Conservation (phyloP, 768 basidiomycete genomes). For the Tricholoma saponaceum region DNA sequence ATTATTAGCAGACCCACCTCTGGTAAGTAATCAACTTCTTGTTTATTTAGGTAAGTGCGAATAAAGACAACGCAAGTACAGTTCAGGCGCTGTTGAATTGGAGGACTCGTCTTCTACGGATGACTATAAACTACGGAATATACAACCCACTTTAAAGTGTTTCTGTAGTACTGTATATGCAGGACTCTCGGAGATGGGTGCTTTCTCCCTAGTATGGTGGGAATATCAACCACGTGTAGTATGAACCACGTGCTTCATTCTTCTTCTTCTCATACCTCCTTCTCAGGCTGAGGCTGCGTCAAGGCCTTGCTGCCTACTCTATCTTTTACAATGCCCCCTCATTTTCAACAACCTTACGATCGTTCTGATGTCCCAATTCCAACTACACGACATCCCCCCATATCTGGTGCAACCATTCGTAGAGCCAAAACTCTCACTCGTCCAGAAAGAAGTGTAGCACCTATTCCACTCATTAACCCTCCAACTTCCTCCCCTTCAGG, state of each 20-base stretch:
- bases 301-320: no score
- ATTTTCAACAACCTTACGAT: constrained; percentile 50
- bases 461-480: constrained; percentile 91
- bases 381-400: constrained; percentile 52
- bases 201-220: no score
- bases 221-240: no score
- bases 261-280: constrained; percentile 13
- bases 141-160: no score
- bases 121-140: no score
- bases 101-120: no score
- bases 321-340: constrained; percentile 43
- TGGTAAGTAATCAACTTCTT: no score
- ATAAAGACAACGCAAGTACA: no score
- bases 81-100: no score
- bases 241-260: background rate
- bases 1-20: background rate
- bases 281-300: background rate
- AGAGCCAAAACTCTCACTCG: constrained; percentile 95
- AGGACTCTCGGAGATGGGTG: no score
- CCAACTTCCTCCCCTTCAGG: constrained; percentile 41
- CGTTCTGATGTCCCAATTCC: constrained; percentile 66
- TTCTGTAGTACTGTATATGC: no score
- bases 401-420: constrained; percentile 59
- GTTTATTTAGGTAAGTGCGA: no score
- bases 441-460: constrained; percentile 92